These are phyloP conservation scores for Coemansia sp. DNA, from an alignment of 192 early-diverging fungal genomes.

Conservation along the genomic window DNA sequence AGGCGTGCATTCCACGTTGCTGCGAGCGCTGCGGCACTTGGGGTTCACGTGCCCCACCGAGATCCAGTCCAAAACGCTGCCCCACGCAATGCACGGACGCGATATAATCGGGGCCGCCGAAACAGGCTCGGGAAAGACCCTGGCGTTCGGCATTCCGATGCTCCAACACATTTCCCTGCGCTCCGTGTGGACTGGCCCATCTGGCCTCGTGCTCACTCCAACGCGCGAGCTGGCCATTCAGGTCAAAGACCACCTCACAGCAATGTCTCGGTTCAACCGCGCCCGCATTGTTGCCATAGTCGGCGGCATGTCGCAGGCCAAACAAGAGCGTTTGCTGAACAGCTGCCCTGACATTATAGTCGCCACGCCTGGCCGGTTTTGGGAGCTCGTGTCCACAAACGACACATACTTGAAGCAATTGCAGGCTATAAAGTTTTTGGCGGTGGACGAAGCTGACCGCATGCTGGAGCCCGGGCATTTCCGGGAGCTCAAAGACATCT, in stretches of 20 bases:
- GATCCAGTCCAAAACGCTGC: conserved; percentile 81
- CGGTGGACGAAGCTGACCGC: conserved; percentile 81
- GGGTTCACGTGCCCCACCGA: conserved; percentile 78
- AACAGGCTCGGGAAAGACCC: conserved; percentile 94
- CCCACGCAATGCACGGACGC: conserved; percentile 66
- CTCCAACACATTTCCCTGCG: conserved; percentile 56
- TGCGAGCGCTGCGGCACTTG: conserved; percentile 67
- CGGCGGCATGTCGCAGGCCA: conserved; percentile 91
- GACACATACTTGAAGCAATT: conserved; percentile 59
- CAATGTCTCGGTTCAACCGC: conserved; percentile 48
- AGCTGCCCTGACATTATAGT: conserved; percentile 70
- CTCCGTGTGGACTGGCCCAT: conserved; percentile 32
- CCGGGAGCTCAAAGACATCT: conserved; percentile 65
- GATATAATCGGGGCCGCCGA: conserved; percentile 92
- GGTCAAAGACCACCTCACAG: conserved; percentile 78
- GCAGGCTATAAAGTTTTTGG: conserved; percentile 65
- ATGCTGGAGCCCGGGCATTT: conserved; percentile 82
- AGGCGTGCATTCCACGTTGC: conserved; percentile 58
- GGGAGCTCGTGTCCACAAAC: conserved; percentile 64
- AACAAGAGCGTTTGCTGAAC: conserved; percentile 77
- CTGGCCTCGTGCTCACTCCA: conserved; percentile 81
- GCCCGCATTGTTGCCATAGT: conserved; percentile 75
- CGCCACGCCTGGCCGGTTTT: conserved; percentile 80
- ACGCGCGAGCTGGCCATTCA: conserved; percentile 96
- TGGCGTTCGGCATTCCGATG: conserved; percentile 95